These are phyloP conservation scores for Lachancea quebecensis DNA, from an alignment of 805 yeast genomes.

Conservation along the genomic window DNA sequence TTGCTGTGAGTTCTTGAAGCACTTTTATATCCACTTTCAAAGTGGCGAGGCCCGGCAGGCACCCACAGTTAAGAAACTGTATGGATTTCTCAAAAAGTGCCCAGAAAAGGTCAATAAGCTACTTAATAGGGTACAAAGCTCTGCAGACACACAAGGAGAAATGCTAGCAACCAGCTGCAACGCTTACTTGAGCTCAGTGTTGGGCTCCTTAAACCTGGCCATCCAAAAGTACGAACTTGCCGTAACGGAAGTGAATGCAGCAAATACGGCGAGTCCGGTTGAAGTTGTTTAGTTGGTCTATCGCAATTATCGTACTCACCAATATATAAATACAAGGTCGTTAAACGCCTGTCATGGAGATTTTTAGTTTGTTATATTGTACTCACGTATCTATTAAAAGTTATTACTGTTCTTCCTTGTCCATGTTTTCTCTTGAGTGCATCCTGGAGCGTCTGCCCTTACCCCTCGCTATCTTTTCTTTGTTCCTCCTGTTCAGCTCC, in stretches of 20 bases:
- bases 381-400: not conserved
- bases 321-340: too few relatives aligned
- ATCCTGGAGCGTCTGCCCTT: constrained; percentile 35
- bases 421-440: constrained; percentile 40
- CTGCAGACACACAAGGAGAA: constrained; percentile 27
- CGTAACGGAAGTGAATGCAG: constrained; percentile 4
- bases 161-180: constrained; percentile 23
- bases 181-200: constrained; percentile 38
- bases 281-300: not conserved
- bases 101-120: constrained; percentile 35
- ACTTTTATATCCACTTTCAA: constrained; percentile 63
- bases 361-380: too few relatives aligned
- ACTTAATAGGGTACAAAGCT: constrained; percentile 24
- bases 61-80: constrained; percentile 38
- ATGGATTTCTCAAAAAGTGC: constrained; percentile 42
- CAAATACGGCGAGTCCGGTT: not conserved
- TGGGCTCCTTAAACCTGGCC: constrained; percentile 41
- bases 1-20: constrained; percentile 66
- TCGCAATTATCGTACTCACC: too few relatives aligned
- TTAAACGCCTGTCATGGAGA: too few relatives aligned
- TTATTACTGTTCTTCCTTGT: constrained; percentile 36
- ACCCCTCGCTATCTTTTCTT: constrained; percentile 42
- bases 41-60: constrained; percentile 43
- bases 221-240: constrained; percentile 36
- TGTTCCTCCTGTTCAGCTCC: constrained; percentile 59